Evolutionary conservation across 2,329 filamentous ascomycete genomes (phyloP), one percentile per base, ranked within the genome.

Genomic region (Fusarium penzigii): DNA sequence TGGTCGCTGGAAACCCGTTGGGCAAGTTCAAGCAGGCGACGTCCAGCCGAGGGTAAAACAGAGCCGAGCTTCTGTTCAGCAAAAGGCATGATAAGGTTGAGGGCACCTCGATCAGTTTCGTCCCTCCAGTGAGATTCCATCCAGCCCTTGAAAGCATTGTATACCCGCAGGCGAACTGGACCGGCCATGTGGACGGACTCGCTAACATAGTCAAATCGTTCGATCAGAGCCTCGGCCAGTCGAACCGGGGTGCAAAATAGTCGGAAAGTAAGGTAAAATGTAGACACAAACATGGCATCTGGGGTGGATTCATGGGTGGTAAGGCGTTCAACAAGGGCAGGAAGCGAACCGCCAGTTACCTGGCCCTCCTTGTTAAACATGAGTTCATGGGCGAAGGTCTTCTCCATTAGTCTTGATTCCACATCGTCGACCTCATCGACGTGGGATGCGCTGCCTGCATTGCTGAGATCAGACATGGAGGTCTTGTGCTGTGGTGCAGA

Each of bases 121-220:
- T 90, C 85, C 44, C 89, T 85, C 93, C 94, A 99, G 72, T 99
- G 92, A 7, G 89, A 94, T 74, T 97, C 94, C 17, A 99, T 78
- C 94, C 94, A 99, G 40, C 90, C 89, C 72, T 99, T 99, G 79
- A 99, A 91, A 51, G 92, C 87, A 68, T 99, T 97, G 77, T 95
- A 97, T 2, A 97, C 91, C 46, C 94, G 85, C 44, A 99, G 77
- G 46, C 92, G 86, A 17, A 97, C 93, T 0, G 93, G 90, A 3
- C 80, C 83, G 17, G 92, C 86, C 57, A 92, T 73, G 52, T 86
- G 82, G 17, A 86, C 83, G 44, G 87, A 89, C 53, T 94, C 88
- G 12, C 85, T 88, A 38, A 96, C 88, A 63, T 97, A 96, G 53
- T 97, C 90, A 70, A 96, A 99, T 29, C 95, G 87, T 51, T 94